Evolutionary conservation across 495 filamentous ascomycete species (phyloP).

Genomic region (Amniculicola lignicola): DNA sequence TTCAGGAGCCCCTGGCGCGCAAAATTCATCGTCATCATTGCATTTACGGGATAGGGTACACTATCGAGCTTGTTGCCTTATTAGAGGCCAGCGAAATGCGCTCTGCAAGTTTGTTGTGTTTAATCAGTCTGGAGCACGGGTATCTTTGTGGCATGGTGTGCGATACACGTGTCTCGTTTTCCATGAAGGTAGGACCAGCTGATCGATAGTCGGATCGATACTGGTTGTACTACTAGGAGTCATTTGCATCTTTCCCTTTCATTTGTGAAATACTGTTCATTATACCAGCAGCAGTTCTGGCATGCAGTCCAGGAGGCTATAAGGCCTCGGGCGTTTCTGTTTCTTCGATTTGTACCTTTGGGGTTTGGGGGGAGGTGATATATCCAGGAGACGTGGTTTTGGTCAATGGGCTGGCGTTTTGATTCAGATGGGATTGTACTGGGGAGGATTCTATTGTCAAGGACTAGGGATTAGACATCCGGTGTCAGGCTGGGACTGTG

Average conservation of each 20-base stretch:
- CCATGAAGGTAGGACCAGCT: background rate
- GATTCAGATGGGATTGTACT: too few species aligned
- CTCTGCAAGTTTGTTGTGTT: constrained; percentile 17
- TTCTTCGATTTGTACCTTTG: too few species aligned
- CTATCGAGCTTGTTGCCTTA: constrained; percentile 19
- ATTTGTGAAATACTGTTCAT: constrained; percentile 18
- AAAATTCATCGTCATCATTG: constrained; percentile 11
- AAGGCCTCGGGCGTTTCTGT: constrained; percentile 9
- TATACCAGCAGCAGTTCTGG: constrained; percentile 33
- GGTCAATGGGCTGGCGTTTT: too few species aligned
- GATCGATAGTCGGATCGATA: background rate
- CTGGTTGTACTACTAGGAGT: background rate
- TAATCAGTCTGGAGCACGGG: background rate
- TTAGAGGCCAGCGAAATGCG: constrained; percentile 8
- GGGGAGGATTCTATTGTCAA: too few species aligned
- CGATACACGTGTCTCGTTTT: constrained; percentile 7
- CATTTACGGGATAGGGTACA: constrained; percentile 21
- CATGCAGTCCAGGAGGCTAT: constrained; percentile 20
- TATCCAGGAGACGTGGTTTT: too few species aligned
- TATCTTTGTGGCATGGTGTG: constrained; percentile 4
- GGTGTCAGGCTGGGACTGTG: background rate
- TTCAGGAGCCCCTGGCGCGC: constrained; percentile 19
- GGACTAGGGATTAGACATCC: too few species aligned
- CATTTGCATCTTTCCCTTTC: background rate
- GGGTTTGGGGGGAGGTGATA: too few species aligned